Evolutionary conservation across 2,329 filamentous ascomycete species (phyloP).

Genomic region (Cyanodermella asteris): DNA sequence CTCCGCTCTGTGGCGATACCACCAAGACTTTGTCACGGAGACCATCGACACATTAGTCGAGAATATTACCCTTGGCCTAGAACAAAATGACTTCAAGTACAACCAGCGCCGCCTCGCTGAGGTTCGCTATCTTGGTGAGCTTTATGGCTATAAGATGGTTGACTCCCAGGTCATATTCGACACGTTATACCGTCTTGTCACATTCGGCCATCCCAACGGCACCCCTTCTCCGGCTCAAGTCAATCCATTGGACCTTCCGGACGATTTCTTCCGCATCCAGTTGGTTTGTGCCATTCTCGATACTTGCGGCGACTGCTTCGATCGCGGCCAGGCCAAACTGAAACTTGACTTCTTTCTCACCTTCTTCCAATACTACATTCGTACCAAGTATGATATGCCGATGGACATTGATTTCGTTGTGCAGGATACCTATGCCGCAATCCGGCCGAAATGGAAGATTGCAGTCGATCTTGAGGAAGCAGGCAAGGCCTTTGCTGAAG

Average conservation of each 20-base stretch:
- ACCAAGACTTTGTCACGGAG: conserved; percentile 73
- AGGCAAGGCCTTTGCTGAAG: conserved; percentile 59
- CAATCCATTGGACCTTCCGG: conserved; percentile 63
- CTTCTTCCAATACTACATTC: conserved; percentile 92
- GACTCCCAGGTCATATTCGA: conserved; percentile 93
- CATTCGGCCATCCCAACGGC: conserved; percentile 65
- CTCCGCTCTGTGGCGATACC: conserved; percentile 73
- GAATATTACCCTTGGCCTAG: conserved; percentile 65
- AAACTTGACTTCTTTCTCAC: conserved; percentile 95
- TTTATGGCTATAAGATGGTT: conserved; percentile 94
- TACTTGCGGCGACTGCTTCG: conserved; percentile 90
- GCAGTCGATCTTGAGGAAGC: conserved; percentile 65
- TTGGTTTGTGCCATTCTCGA: conserved; percentile 76
- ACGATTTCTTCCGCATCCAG: conserved; percentile 91
- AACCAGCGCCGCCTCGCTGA: conserved; percentile 89
- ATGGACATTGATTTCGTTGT: conserved; percentile 97
- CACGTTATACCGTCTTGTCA: conserved; percentile 80
- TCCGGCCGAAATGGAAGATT: conserved; percentile 83
- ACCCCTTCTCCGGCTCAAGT: conserved; percentile 57
- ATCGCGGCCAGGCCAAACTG: conserved; percentile 79
- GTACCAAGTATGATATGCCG: conserved; percentile 68
- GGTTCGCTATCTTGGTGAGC: conserved; percentile 85
- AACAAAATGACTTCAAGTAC: conserved; percentile 93
- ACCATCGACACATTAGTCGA: conserved; percentile 85
- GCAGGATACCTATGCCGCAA: conserved; percentile 69